Percentiles rank a stretch among this genome's conserved stretches.
Conservation (phyloP, 2,329 filamentous ascomycete species). For the Aureobasidium sp. region DNA sequence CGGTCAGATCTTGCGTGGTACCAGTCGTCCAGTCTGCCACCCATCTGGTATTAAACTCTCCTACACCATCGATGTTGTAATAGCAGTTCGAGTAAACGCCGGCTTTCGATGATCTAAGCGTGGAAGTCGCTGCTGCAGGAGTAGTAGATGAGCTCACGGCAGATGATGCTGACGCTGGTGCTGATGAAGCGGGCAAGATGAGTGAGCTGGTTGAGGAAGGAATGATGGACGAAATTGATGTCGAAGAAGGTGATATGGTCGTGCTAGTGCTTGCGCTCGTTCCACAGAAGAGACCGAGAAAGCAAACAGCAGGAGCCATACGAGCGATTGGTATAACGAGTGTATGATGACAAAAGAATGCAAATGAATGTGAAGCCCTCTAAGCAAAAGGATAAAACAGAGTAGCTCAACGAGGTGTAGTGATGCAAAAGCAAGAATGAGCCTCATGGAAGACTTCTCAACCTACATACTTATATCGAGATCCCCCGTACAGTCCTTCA, state of each 20-base stretch:
- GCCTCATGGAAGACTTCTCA: not conserved
- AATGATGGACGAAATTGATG: not conserved
- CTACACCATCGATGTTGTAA: constrained; percentile 2
- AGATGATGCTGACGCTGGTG: not conserved
- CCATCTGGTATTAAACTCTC: constrained; percentile 12
- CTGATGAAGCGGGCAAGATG: not conserved
- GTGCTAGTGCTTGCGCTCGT: not conserved
- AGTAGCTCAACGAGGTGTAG: not conserved
- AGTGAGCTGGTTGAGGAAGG: not conserved
- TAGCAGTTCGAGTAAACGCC: constrained; percentile 12
- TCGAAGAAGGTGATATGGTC: not conserved
- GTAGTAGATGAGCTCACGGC: not conserved
- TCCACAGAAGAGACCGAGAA: not conserved
- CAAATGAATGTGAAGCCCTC: not conserved
- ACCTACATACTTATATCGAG: not conserved
- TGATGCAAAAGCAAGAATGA: not conserved
- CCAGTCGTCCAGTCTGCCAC: not conserved
- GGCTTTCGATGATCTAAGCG: not conserved
- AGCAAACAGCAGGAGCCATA: not conserved
- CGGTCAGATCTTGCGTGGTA: not conserved
- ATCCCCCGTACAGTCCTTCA: not conserved
- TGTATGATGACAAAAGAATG: not conserved
- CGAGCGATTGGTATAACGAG: not conserved
- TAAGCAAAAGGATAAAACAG: not conserved
- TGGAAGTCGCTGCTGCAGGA: not conserved